Evolutionary conservation across 495 filamentous ascomycete genomes (phyloP), one percentile per base, ranked within the genome.

Genomic region (Penicillium salamii): DNA sequence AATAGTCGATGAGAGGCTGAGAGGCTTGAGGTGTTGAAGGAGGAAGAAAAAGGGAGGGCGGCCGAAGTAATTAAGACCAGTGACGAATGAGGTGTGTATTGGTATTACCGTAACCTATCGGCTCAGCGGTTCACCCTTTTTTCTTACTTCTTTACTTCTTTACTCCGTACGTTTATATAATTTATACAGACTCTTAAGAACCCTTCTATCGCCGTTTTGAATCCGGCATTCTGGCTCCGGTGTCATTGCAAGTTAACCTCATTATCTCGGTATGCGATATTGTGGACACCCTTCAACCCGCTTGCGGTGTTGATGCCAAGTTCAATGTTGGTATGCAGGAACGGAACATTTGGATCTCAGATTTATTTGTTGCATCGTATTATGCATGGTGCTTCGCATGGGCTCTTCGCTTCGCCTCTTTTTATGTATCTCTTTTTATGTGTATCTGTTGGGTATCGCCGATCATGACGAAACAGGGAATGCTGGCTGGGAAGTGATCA

Each of bases 31-130:
- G 49, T 48, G 51, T 43, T 29, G 14, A 39, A 35, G 42, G 34
- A 32, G 42, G 44, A 45, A 49, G 48, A 49, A 56, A 54, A 54
- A 38, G 52, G 52, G 54, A 54, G 52, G 47, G 43, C 51, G 31
- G 35, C 29, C 35, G 41, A 50, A 53, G 47, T 46, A 55, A 46
- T 43, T 46, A 39, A 31, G 17, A 41, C 29, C 29, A 32, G 29
- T 32, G 29, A 32, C 29, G 20, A 38, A 12, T 26, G 33, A 24
- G 14, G 47, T 13, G 42, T 33, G 44, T 46, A 43, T 46, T 5
- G 24, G 28, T 37, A 48, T 37, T 42, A 50, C 41, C 72, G 75
- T 41, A 37, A 42, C 35, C 6, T 44, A 41, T 36, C 37, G 17
- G 33, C 15, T 39, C 21, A 37, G 20, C n/a, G 23, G 36, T 19